Evolutionary conservation across 2,329 filamentous ascomycete species (phyloP), one percentile per base, ranked within the genome.

Genomic region (Plectosphaerella sp.): DNA sequence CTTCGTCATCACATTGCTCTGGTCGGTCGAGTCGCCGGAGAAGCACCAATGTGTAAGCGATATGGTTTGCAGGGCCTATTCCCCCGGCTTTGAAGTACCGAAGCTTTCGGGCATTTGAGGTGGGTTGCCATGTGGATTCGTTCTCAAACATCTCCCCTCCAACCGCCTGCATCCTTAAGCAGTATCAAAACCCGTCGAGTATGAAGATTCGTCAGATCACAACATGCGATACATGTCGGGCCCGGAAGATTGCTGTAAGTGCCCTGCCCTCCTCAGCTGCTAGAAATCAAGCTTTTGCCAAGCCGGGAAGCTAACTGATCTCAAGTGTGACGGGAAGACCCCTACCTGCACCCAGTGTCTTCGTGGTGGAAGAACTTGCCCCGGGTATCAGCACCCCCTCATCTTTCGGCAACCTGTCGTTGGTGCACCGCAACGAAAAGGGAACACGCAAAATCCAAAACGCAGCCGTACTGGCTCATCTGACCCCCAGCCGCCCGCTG

Each of bases 341-440:
- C 62, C 62, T 2, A 52, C 57, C 5, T 64, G 62, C 39, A 58
- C 62, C 1, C 62, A 64, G 42, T 64, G 62, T 41, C 14, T 46
- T 11, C 45, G 53, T 9, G 54, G 54, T 8, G 48, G 54, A 12
- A 56, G 55, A 5, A 37, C 54, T 4, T 64, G 62, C 18, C 58
- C 57, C 3, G 62, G 62, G 10, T 64, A 64, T 43, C 54, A 59
- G 14, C 54, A 62, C 45, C 58, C 59, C 41, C 45, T 64, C 5
- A 60, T 64, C n/a, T 63, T 64, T 14, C 51, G n/a, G 12, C 36
- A 51, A 15, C 45, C 39, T 18, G 45, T 45, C 10, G 11, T 33
- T 33, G 28, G 28, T n/a, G 10, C 22, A 36, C 24, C 28, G 24
- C 45, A 33, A 22, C 45, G 35, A 6, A 25, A 47, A 12, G 14